Conservation (phyloP, 345 rosid species). For the Orychophragmus violaceus region DNA sequence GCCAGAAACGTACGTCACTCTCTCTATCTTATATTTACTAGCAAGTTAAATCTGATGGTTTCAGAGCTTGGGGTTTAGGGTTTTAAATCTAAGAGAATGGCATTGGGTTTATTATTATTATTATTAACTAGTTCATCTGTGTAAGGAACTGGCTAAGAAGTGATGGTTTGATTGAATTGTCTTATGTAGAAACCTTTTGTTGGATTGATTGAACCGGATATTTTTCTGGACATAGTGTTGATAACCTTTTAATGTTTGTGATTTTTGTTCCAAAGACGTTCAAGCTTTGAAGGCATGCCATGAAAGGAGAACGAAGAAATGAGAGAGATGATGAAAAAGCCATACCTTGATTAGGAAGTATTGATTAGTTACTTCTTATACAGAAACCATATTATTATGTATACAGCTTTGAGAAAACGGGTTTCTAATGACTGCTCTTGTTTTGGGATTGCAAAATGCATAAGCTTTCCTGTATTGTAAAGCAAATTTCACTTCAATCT, state of each 20-base stretch:
- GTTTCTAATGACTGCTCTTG: background rate
- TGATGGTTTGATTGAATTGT: background rate
- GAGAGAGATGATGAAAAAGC: slow-evolving; percentile 12
- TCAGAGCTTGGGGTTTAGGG: slow-evolving; percentile 10
- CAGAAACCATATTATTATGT: background rate
- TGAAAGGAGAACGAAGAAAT: slow-evolving; percentile 30
- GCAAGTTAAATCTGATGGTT: background rate
- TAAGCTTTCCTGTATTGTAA: background rate
- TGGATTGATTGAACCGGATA: too few species aligned
- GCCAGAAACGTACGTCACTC: slow-evolving; percentile 55
- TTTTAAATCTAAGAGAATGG: background rate
- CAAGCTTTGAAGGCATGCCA: slow-evolving; percentile 29
- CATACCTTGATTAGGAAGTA: background rate
- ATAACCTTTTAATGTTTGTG: background rate
- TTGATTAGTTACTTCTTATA: slow-evolving; percentile 1
- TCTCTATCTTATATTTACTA: background rate
- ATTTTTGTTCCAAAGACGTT: slow-evolving; percentile 27
- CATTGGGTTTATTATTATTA: background rate
- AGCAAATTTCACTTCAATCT: background rate
- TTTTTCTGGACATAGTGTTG: background rate
- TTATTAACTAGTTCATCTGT: background rate
- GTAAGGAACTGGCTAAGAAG: background rate
- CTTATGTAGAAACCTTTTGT: too few species aligned
- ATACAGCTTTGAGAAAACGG: background rate
- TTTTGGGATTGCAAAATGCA: background rate